phyloP scores from a whole-genome alignment of 192 early-diverging fungal genomes.

The Phlyctochytrium bullatum region DNA sequence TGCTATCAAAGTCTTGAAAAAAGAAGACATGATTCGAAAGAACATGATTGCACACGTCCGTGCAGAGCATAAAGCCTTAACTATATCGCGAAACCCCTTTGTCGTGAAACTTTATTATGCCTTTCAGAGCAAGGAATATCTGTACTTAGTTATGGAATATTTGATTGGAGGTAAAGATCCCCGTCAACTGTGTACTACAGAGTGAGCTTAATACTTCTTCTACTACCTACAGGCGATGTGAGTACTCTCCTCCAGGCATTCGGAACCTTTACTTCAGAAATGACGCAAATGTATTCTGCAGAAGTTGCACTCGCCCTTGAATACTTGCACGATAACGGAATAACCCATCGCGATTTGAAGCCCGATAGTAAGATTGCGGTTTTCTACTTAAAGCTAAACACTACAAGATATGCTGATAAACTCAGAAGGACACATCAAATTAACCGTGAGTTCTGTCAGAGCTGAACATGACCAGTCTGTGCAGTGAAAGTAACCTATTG shows the following conservation, averaged over 20 bases:
- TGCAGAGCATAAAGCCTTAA: constrained; percentile 82
- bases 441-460: constrained; percentile 88
- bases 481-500: constrained; percentile 91
- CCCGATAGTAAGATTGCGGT: neutral
- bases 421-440: constrained; percentile 85
- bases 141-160: constrained; percentile 92
- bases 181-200: constrained; percentile 35
- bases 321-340: constrained; percentile 87
- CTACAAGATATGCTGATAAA: constrained; percentile 75
- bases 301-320: constrained; percentile 88
- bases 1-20: constrained; percentile 91
- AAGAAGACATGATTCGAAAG: constrained; percentile 91
- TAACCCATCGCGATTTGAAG: constrained; percentile 78
- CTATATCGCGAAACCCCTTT: constrained; percentile 75
- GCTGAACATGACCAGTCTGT: too few species aligned
- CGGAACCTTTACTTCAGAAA: constrained; percentile 37
- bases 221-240: constrained; percentile 53
- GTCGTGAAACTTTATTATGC: constrained; percentile 93
- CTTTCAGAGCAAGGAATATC: constrained; percentile 82
- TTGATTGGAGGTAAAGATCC: constrained; percentile 68
- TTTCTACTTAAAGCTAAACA: constrained; percentile 7
- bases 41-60: constrained; percentile 93
- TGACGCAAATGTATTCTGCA: constrained; percentile 85
- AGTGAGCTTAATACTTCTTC: constrained; percentile 45
- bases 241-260: constrained; percentile 71